Conservation (phyloP, 768 basidiomycete species). For the Baorangia bicolor region DNA sequence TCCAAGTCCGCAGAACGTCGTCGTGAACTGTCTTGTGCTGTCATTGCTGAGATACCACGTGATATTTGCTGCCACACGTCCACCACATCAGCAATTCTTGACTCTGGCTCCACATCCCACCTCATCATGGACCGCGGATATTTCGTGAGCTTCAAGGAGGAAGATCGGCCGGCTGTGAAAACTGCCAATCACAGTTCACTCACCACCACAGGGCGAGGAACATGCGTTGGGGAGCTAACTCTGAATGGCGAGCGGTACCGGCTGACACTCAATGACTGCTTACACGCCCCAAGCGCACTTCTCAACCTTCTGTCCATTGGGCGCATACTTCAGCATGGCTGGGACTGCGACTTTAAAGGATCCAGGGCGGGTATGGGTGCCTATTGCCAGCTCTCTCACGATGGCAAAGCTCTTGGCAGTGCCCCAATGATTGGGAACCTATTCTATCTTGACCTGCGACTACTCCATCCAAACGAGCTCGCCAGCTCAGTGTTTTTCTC, state of each 20-base stretch:
- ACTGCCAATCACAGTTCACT: background rate
- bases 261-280: background rate
- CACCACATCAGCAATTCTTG: background rate
- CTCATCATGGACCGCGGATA: background rate
- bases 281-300: too few relatives aligned
- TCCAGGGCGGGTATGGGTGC: rapidly evolving
- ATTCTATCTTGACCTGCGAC: too few relatives aligned
- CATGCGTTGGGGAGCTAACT: background rate
- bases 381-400: background rate
- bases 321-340: too few relatives aligned
- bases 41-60: background rate
- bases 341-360: too few relatives aligned
- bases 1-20: too few relatives aligned
- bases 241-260: background rate
- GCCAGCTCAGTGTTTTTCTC: rapidly evolving
- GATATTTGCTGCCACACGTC: background rate
- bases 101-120: background rate
- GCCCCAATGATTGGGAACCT: background rate
- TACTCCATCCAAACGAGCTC: background rate
- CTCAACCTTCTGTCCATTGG: too few relatives aligned
- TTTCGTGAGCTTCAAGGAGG: background rate
- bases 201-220: background rate
- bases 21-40: background rate
- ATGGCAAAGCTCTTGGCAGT: background rate
- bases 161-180: background rate